Conservation (phyloP, 345 rosid genomes). For the Eucalyptus polyanthemos region DNA sequence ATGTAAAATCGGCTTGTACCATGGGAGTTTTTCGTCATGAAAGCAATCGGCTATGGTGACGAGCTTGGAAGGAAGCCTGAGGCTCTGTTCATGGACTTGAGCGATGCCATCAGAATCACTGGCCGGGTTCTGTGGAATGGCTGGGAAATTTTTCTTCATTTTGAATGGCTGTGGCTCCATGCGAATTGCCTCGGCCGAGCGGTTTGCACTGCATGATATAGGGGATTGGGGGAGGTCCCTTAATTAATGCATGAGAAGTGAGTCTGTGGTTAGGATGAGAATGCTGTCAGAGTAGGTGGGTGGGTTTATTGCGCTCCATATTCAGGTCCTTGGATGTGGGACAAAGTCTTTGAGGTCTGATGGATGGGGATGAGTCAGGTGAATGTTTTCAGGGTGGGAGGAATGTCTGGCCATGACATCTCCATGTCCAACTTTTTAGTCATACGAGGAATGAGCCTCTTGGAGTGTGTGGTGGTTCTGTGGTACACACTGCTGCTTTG, state of each 20-base stretch:
- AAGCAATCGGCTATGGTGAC: constrained; percentile 27
- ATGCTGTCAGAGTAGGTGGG: background rate
- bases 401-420: background rate
- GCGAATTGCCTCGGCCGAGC: background rate
- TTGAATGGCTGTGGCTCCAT: background rate
- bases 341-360: background rate
- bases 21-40: constrained; percentile 42
- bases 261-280: constrained; percentile 41
- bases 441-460: background rate
- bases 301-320: background rate
- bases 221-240: background rate
- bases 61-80: constrained; percentile 27
- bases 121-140: constrained; percentile 9
- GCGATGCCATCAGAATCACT: constrained; percentile 12
- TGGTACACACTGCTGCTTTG: background rate
- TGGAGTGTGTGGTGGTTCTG: background rate
- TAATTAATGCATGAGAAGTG: constrained; percentile 25
- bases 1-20: constrained; percentile 13
- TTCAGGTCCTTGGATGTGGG: background rate
- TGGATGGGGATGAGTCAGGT: background rate
- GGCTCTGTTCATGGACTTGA: constrained; percentile 26
- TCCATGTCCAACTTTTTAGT: background rate
- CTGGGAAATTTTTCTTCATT: constrained; percentile 14
- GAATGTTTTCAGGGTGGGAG: background rate
- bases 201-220: background rate